Base-by-base conservation (phyloP, 306 rosid genomes). In the Quercus alba region DNA sequence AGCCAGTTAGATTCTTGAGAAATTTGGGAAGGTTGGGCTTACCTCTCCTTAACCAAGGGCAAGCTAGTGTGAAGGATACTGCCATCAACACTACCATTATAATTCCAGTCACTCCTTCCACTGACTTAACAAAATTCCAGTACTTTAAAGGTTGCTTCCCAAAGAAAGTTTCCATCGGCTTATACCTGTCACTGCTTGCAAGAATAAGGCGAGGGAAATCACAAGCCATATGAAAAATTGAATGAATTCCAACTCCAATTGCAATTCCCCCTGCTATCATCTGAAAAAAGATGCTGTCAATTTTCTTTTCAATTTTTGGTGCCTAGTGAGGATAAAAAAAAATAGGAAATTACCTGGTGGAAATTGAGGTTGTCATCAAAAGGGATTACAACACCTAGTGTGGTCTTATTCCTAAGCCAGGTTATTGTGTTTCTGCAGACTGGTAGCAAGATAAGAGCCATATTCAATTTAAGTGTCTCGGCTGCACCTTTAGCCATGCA, bases 401-500 rank as follows among this genome's bases (percentile, higher is more conserved):
- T 80, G 85, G 86, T 88, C 86, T 72, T 88, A 66, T 82, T 86
- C 86, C 89, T 81, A 63, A 88, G 79, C 89, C 89, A 88, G 73
- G 92, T 88, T 52, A 88, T 67, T 8, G 89, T 88, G 77, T 88
- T 88, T 72, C 92, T 74, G 54, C 92, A 88, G 75, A 88, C 88
- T 21, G 92, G 89, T 56, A 88, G 72, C 75, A 88, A 80, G 75
- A 88, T 88, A 72, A 88, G 86, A 46, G 92, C 90, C 92, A 88
- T 88, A 85, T 88, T 88, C 77, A 88, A 75, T 75, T 88, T 88
- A 13, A 88, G 92, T 77, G 88, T 88, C 89, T 88, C 92, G 54
- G 90, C 92, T 52, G 92, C 92, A 84, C 92, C 92, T 88, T 88
- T 88, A 69, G 92, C 92, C 92, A 88, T 86, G 85, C 92, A 88